phyloP scores from a whole-genome alignment of 2,329 filamentous ascomycete genomes.

The Alternaria arbusti region DNA sequence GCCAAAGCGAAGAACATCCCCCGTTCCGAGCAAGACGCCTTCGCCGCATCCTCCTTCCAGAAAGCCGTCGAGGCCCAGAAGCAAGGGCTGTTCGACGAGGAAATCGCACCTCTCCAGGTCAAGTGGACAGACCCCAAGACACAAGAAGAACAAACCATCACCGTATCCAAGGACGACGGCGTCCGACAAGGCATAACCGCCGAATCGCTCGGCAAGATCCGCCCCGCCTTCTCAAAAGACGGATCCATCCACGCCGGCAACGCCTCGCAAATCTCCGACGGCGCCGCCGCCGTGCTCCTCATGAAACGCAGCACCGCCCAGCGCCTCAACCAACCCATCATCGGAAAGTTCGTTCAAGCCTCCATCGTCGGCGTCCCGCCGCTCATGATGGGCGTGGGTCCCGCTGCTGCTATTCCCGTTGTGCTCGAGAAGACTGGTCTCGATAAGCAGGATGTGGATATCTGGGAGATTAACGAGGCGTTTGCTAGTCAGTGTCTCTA shows the following conservation, averaged over 20 bases:
- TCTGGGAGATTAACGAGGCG: conserved; percentile 99
- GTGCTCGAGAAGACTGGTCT: conserved; percentile 88
- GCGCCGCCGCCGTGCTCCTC: conserved; percentile 90
- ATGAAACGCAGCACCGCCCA: conserved; percentile 95
- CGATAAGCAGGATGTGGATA: conserved; percentile 84
- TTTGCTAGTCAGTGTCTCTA: conserved; percentile 95
- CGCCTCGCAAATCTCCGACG: conserved; percentile 91
- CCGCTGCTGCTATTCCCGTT: conserved; percentile 94
- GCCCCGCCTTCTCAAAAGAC: conserved; percentile 86
- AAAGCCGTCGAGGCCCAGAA: conserved; percentile 88
- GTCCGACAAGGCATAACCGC: conserved; percentile 83
- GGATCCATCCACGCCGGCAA: conserved; percentile 96
- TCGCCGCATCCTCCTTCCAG: conserved; percentile 90
- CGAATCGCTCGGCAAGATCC: conserved; percentile 90
- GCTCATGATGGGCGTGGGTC: conserved; percentile 93
- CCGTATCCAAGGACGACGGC: conserved; percentile 85
- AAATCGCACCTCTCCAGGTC: conserved; percentile 86
- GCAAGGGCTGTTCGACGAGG: conserved; percentile 87
- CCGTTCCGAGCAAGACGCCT: conserved; percentile 82
- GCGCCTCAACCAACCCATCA: conserved; percentile 82
- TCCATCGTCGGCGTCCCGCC: conserved; percentile 88
- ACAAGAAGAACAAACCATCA: conserved; percentile 81
- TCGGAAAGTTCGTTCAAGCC: conserved; percentile 90
- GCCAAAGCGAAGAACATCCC: conserved; percentile 79
- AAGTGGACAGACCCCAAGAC: conserved; percentile 91